Percentiles rank a stretch among this genome's conserved stretches.
phyloP scores from a whole-genome alignment of 2,329 filamentous ascomycete genomes.

The Penicillium sp. region DNA sequence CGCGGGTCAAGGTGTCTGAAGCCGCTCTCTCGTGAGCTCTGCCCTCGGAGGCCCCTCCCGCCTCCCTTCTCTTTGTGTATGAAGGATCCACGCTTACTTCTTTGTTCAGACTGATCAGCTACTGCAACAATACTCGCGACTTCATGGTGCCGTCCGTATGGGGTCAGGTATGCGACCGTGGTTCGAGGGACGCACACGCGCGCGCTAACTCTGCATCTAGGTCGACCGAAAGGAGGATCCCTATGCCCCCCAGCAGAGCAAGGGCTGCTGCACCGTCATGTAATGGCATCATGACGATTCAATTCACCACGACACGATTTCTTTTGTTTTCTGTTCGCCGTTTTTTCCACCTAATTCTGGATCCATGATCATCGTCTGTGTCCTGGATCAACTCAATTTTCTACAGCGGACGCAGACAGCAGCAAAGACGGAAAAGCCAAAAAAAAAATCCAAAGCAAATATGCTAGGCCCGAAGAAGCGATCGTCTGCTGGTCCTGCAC shows the following conservation, averaged over 20 bases:
- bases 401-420: no score
- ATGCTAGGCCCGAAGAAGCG: conserved; percentile 12
- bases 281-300: conserved; percentile 45
- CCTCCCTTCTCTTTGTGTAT: conserved; percentile 3
- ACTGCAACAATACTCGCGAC: conserved; percentile 95
- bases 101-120: conserved; percentile 75
- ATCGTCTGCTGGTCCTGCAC: conserved; percentile 23
- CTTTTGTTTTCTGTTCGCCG: conserved; percentile 12
- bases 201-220: conserved; percentile 33
- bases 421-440: no score
- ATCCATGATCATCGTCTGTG: conserved; percentile 15
- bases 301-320: conserved; percentile 21
- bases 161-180: conserved; percentile 58
- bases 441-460: no score
- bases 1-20: conserved; percentile 91
- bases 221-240: conserved; percentile 95
- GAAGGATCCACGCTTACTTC: conserved; percentile 2
- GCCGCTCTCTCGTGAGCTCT: conserved; percentile 71
- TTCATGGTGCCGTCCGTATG: conserved; percentile 99
- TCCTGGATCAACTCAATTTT: no score
- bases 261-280: conserved; percentile 94
- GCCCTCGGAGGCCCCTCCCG: conserved; percentile 4
- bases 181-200: conserved; percentile 7
- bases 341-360: conserved; percentile 21
- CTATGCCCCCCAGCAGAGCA: conserved; percentile 91